A percentile compares a stretch with the other conserved stretches of the same genome.
Evolutionary conservation across 768 basidiomycete genomes (phyloP).

Genomic region (Daedaleopsis nitida): DNA sequence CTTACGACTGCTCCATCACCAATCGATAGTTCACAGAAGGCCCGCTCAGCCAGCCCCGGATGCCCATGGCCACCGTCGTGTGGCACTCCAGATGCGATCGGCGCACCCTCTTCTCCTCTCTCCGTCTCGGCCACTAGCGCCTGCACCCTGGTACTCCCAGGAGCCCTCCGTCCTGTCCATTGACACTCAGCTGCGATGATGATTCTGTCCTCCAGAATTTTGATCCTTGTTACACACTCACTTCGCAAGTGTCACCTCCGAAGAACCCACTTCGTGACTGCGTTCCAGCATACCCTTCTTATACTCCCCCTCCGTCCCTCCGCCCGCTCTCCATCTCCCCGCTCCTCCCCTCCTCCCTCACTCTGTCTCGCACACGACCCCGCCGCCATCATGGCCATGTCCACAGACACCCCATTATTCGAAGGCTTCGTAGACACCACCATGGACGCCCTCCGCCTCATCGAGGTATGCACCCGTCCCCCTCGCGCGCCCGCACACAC

Average conservation of each 20-base stretch:
- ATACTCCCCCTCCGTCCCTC: constrained; percentile 6
- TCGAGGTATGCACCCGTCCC: constrained; percentile 32
- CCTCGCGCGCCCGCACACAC: neutral
- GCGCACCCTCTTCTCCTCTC: constrained; percentile 5
- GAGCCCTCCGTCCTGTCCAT: constrained; percentile 3
- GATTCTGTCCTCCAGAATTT: constrained; percentile 12
- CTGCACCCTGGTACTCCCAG: constrained; percentile 13
- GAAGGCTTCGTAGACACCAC: constrained; percentile 82
- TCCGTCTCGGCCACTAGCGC: constrained; percentile 1
- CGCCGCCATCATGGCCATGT: constrained; percentile 13
- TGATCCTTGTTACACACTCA: constrained; percentile 19
- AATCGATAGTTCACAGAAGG: constrained; percentile 4
- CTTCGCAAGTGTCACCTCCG: constrained; percentile 18
- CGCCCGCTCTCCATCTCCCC: constrained; percentile 2
- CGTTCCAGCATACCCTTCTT: constrained; percentile 1
- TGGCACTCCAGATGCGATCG: constrained; percentile 7
- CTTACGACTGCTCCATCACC: constrained; percentile 6
- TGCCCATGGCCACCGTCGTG: neutral
- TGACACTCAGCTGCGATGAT: constrained; percentile 6
- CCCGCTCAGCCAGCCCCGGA: constrained; percentile 10
- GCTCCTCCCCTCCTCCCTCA: neutral
- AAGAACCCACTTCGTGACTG: constrained; percentile 11
- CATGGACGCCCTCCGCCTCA: constrained; percentile 77
- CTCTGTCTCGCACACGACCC: neutral
- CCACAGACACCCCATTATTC: constrained; percentile 54